Evolutionary conservation across 352 stramenopile genomes (phyloP).

Genomic region (Phytophthora hibernalis): DNA sequence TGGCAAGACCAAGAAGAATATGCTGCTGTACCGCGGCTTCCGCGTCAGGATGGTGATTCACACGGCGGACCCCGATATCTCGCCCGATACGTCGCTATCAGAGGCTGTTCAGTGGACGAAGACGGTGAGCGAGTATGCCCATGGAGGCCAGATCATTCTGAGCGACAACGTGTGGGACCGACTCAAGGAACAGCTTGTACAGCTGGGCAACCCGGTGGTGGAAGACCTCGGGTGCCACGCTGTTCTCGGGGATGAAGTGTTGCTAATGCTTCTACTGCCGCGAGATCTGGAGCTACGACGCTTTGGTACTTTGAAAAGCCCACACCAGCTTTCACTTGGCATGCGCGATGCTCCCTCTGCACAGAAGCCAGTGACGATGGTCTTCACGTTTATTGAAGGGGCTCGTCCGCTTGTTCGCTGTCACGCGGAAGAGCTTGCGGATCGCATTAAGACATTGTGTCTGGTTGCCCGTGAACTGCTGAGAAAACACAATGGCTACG

Average conservation of each 20-base stretch:
- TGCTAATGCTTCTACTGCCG: conserved; percentile 83
- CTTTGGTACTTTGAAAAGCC: conserved; percentile 79
- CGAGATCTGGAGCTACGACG: conserved; percentile 78
- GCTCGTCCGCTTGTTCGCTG: conserved; percentile 81
- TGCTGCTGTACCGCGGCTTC: conserved; percentile 84
- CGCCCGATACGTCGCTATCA: conserved; percentile 64
- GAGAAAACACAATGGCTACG: conserved; percentile 86
- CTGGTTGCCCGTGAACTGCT: conserved; percentile 78
- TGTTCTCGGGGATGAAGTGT: conserved; percentile 75
- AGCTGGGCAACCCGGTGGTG: conserved; percentile 88
- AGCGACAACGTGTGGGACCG: conserved; percentile 88
- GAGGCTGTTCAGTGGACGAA: conserved; percentile 88
- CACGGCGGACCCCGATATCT: conserved; percentile 61
- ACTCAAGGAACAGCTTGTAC: conserved; percentile 87
- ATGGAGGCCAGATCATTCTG: conserved; percentile 87
- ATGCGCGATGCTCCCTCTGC: conserved; percentile 88
- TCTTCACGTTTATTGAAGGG: conserved; percentile 91
- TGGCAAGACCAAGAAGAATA: conserved; percentile 77
- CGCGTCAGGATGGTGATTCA: conserved; percentile 90
- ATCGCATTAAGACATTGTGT: conserved; percentile 87
- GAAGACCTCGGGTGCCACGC: conserved; percentile 83
- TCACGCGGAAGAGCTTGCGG: conserved; percentile 84
- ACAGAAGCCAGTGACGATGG: conserved; percentile 84
- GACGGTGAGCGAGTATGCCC: conserved; percentile 82
- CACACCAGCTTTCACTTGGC: conserved; percentile 70